These are phyloP conservation scores for Leptographium lundbergii DNA, from an alignment of 2,329 filamentous ascomycete genomes.

Conservation along the genomic window DNA sequence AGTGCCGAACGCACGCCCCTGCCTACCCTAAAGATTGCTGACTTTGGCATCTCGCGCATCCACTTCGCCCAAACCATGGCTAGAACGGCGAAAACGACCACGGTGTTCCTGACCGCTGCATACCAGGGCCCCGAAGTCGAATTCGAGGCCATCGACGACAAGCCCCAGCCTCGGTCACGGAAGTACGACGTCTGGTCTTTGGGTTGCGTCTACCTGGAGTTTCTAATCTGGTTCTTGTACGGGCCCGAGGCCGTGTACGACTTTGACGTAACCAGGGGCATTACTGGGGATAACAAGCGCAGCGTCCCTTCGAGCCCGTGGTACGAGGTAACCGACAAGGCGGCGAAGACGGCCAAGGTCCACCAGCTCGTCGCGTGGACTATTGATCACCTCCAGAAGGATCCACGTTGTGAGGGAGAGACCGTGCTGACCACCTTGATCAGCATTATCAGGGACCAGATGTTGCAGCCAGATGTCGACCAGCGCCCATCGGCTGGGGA, in stretches of 20 bases:
- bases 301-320: neutral
- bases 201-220: neutral
- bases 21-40: neutral
- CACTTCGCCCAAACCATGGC: neutral
- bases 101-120: neutral
- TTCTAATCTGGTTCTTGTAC: neutral
- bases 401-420: neutral
- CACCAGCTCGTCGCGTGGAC: neutral
- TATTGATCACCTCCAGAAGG: neutral
- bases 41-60: neutral
- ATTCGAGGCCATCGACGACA: neutral
- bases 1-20: neutral
- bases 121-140: neutral
- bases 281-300: neutral
- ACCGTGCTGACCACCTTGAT: neutral
- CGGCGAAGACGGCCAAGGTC: neutral
- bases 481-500: neutral
- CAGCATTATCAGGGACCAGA: neutral
- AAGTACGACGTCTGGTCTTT: neutral
- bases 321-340: neutral
- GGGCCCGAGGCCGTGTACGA: neutral
- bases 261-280: neutral
- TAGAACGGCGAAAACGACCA: neutral
- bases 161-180: neutral
- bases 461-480: neutral